Base-by-base conservation (phyloP, 164 flowering plant species). In the Macadamia tetraphylla region DNA sequence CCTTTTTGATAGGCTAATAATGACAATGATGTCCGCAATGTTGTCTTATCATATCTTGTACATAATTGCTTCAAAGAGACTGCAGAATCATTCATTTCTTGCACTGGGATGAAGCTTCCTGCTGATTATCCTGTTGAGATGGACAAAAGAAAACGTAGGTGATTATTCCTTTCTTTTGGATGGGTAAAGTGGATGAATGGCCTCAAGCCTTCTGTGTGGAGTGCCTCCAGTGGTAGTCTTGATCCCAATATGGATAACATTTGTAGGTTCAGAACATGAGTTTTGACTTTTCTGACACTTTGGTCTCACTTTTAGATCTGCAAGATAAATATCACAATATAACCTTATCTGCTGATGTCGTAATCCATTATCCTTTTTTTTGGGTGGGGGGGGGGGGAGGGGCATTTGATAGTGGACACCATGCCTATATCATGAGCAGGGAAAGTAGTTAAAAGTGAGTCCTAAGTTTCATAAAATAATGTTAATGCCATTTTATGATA, bases 61-160 rank as follows among this genome's bases (percentile, higher is more conserved):
- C 97, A 92, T 74, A 90, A 85, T 69, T 92, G 97, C 80, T 94
- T 73, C 70, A 88, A 84, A 65, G 99, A 88, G 79, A 87, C 97
- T 9, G 81, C 87, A 68, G 97, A 92, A 64, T 84, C 97, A 44
- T 90, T 92, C 74, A 73, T 83, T 80, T 63, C 90, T 67, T 79
- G 79, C 72, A 78, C 91, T 48, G 97, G 92, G 67, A 77, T 87
- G 78, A 85, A 85, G 73, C 87, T 76, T 72, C 84, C 96, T 65
- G 79, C 76, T 51, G 81, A 78, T 78, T 82, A 70, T 80, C 84
- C 86, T 31, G 88, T 88, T 70, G 88, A 86, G 73, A 92, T 92
- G 85, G 99, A 90, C 74, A 89, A 84, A 80, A 82, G 99, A 78
- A 94, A 94, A 83, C 73, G 99, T 94, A 80, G 67, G 91, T 72